A percentile compares a stretch with the other conserved stretches of the same genome.
phyloP scores from a whole-genome alignment of 192 early-diverging fungal species.

The Coemansia sp. region DNA sequence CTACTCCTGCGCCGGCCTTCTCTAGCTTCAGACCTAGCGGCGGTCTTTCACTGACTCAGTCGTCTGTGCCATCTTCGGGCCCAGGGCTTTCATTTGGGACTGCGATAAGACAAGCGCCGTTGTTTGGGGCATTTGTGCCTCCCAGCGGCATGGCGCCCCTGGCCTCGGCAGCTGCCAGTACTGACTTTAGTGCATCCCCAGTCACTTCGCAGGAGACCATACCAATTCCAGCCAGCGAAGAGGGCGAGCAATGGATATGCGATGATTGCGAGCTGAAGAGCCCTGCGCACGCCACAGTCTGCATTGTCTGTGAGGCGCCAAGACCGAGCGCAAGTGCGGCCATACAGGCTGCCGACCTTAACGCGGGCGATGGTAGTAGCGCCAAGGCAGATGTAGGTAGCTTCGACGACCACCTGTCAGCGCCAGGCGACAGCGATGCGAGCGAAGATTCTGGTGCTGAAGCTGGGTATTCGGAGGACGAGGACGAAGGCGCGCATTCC shows the following conservation, averaged over 20 bases:
- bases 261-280: slow-evolving; percentile 32
- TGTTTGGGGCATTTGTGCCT: not conserved
- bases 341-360: not conserved
- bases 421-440: not conserved
- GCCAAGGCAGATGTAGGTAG: not conserved
- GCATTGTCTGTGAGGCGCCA: slow-evolving; percentile 32
- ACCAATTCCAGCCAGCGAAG: not conserved
- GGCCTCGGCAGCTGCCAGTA: not conserved
- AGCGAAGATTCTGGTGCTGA: slow-evolving; percentile 3
- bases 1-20: not conserved
- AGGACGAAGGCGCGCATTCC: not conserved
- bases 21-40: slow-evolving; percentile 1
- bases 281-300: slow-evolving; percentile 9
- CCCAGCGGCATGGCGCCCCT: not conserved
- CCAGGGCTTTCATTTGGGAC: not conserved
- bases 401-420: not conserved
- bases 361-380: not conserved
- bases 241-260: slow-evolving; percentile 35
- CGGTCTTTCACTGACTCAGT: not conserved
- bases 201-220: not conserved
- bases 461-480: not conserved
- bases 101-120: not conserved
- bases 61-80: not conserved
- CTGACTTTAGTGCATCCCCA: not conserved
- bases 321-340: slow-evolving; percentile 15